Evolutionary conservation across 2,329 filamentous ascomycete genomes (phyloP).

Genomic region (Diaporthe ilicicola): DNA sequence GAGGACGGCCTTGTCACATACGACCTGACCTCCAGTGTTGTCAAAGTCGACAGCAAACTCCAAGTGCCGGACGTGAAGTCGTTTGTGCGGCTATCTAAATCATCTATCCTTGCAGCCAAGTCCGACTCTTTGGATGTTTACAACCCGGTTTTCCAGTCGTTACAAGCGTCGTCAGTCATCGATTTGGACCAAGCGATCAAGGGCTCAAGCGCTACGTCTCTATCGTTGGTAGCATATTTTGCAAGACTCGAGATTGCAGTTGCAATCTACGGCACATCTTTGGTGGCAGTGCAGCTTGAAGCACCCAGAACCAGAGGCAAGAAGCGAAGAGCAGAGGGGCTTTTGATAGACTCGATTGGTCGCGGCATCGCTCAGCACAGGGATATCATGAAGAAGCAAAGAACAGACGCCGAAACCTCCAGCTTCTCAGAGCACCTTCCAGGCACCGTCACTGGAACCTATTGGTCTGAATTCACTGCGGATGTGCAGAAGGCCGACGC

Average conservation of each 20-base stretch:
- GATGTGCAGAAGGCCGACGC: constrained; percentile 59
- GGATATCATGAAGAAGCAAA: constrained; percentile 43
- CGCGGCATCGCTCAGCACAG: constrained; percentile 62
- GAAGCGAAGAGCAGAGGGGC: constrained; percentile 65
- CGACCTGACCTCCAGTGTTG: constrained; percentile 69
- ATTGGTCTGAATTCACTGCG: constrained; percentile 54
- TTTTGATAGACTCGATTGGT: constrained; percentile 78
- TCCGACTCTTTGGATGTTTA: constrained; percentile 66
- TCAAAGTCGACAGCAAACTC: constrained; percentile 65
- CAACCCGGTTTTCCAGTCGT: constrained; percentile 73
- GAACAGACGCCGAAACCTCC: constrained; percentile 35
- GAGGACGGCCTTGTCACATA: constrained; percentile 66
- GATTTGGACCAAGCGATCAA: constrained; percentile 48
- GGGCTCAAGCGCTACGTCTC: constrained; percentile 41
- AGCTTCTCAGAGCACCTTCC: constrained; percentile 52
- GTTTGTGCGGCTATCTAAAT: constrained; percentile 72
- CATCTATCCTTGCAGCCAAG: constrained; percentile 71
- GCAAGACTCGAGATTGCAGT: constrained; percentile 72
- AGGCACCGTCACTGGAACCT: constrained; percentile 59
- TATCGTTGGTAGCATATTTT: constrained; percentile 67
- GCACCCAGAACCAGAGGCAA: constrained; percentile 64
- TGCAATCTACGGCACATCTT: constrained; percentile 67
- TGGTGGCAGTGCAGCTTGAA: constrained; percentile 76
- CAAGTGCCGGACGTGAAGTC: constrained; percentile 62
- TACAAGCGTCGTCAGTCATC: constrained; percentile 60